phyloP scores from a whole-genome alignment of 2,329 filamentous ascomycete species.

The Penicillium sp. region DNA sequence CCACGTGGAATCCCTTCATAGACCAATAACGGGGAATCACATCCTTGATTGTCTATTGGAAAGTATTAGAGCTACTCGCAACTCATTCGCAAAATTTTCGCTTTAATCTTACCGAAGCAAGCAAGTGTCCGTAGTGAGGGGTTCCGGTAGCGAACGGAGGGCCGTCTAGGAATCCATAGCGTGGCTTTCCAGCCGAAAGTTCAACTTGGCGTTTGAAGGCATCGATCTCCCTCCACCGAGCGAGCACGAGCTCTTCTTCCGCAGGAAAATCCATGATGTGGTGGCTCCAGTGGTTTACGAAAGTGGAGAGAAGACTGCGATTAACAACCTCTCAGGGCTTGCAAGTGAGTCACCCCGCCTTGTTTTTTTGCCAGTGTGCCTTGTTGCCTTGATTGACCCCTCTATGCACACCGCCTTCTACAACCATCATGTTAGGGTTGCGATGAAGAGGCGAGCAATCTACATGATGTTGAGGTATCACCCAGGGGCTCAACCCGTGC shows the following conservation, averaged over 20 bases:
- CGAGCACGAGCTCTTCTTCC: conserved; percentile 81
- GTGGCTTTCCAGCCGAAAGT: conserved; percentile 75
- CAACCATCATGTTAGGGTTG: background rate
- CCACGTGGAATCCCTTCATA: conserved; percentile 92
- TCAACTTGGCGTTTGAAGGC: conserved; percentile 87
- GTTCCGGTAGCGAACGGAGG: conserved; percentile 73
- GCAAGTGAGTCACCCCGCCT: conserved; percentile 25
- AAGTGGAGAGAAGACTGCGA: conserved; percentile 21
- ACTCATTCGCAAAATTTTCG: background rate
- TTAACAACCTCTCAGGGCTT: conserved; percentile 3
- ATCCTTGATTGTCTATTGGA: conserved; percentile 75
- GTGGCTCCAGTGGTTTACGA: conserved; percentile 48
- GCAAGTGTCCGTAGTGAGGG: conserved; percentile 71
- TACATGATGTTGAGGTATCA: background rate
- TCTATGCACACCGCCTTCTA: conserved; percentile 17
- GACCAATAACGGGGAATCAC: conserved; percentile 96
- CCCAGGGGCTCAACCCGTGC: background rate
- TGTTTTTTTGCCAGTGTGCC: conserved; percentile 22
- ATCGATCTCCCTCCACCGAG: conserved; percentile 85
- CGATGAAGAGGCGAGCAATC: background rate
- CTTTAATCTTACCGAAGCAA: conserved; percentile 58
- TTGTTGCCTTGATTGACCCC: conserved; percentile 7
- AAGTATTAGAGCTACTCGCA: background rate
- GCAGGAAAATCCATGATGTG: conserved; percentile 85
- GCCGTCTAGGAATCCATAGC: conserved; percentile 94